Base-by-base conservation (phyloP, 176 grass and related monocot genomes). In the Phoenix roebelenii region DNA sequence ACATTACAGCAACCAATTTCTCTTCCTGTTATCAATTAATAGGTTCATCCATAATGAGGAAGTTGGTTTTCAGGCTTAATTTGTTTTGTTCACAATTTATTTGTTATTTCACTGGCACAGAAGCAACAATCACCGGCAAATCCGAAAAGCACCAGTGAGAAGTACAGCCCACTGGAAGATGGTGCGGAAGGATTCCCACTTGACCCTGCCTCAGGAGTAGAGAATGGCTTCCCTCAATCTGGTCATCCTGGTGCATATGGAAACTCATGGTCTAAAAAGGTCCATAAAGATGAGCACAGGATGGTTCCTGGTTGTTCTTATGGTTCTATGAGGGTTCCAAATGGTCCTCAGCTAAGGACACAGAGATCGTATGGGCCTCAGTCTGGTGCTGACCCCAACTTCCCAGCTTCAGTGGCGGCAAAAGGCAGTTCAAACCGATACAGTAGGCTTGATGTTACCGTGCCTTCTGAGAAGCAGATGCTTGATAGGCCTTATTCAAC, bases 91-190 rank as follows among this genome's bases (percentile, higher is more conserved):
- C 35, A 44, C 35, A 44, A 44, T 12, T 15, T 10, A 44, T 53
- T 23, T 49, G 7, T 28, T 10, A 14, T 32, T 23, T 3, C 15
- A 23, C 23, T 12, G 50, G 17, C 3, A 52, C 67, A 89, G 82
- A 77, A 80, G 67, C 18, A 68, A 22, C 80, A 85, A 25, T 65
- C 49, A 65, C 81, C 73, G 14, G 58, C 59, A 23, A 90, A 72
- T 55, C 55, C 80, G 2, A 82, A 77, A 55, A 67, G 61, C 30
- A 48, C 48, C 20, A 83, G 72, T 25, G 71, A 88, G 54, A 80
- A 96, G 57, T 90, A 78, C 52, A 70, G 69, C 67, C 58, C 72
- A 59, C 69, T 57, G 35, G 87, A 89, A 5, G 90, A 97, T 64
- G 72, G 78, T 56, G 73, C 72, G 59, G 64, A 72, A 0, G 87